phyloP scores from a whole-genome alignment of 495 filamentous ascomycete species.

The Talaromyces nanjingensis region DNA sequence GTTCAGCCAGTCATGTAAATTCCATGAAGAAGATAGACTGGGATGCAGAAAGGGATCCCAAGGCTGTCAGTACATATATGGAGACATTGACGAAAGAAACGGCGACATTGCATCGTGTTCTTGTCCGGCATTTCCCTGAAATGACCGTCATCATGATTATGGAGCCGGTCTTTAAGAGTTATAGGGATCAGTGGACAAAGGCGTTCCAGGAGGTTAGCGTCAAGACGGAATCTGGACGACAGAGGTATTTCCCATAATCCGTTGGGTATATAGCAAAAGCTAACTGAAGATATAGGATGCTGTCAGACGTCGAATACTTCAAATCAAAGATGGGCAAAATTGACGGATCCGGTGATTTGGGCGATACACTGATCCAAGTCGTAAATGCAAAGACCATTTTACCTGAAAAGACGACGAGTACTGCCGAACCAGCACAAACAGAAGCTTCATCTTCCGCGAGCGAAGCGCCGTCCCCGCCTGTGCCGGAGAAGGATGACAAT shows the following conservation, averaged over 20 bases:
- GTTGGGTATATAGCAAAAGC: background rate
- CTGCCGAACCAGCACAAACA: background rate
- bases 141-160: constrained; percentile 79
- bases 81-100: constrained; percentile 89
- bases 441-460: background rate
- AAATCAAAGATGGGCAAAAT: constrained; percentile 66
- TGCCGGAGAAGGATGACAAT: constrained; percentile 7
- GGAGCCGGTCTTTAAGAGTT: constrained; percentile 80
- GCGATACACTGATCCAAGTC: constrained; percentile 58
- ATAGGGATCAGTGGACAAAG: constrained; percentile 73
- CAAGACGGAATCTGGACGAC: constrained; percentile 58
- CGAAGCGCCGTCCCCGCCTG: background rate
- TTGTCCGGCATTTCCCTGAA: constrained; percentile 78
- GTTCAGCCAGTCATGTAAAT: constrained; percentile 63
- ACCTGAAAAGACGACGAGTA: background rate
- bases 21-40: constrained; percentile 72
- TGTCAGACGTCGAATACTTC: constrained; percentile 73
- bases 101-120: constrained; percentile 74
- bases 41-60: constrained; percentile 43
- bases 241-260: constrained; percentile 52
- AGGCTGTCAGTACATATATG: constrained; percentile 66
- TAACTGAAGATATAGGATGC: constrained; percentile 49
- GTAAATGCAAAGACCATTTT: constrained; percentile 52
- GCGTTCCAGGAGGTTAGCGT: constrained; percentile 64
- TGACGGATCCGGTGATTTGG: constrained; percentile 69